Evolutionary conservation across 331 rosid genomes (phyloP).

Genomic region (Rosa hybrid): DNA sequence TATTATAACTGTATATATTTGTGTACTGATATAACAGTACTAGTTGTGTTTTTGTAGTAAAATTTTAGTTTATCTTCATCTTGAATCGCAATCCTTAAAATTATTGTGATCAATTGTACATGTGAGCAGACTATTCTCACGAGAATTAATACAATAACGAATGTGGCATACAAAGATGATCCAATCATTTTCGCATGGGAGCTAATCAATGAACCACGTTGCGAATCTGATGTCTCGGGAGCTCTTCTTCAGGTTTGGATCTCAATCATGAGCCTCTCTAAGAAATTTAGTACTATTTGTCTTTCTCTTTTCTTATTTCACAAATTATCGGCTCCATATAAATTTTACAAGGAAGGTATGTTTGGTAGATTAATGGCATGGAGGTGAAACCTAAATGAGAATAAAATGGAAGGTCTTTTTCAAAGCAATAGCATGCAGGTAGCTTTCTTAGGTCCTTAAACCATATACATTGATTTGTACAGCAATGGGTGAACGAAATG

Average conservation of each 20-base stretch:
- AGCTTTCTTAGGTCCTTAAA: not conserved
- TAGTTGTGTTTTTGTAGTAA: not conserved
- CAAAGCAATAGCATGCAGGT: not conserved
- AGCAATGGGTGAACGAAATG: constrained; percentile 60
- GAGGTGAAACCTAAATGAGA: too few species aligned
- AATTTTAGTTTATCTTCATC: not conserved
- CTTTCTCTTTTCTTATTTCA: too few species aligned
- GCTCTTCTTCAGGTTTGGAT: constrained; percentile 34
- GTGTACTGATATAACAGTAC: not conserved
- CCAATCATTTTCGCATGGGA: constrained; percentile 65
- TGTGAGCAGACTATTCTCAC: constrained; percentile 38
- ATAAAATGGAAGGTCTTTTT: too few species aligned
- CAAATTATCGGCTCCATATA: too few species aligned
- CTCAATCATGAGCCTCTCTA: not conserved
- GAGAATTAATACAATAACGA: constrained; percentile 46
- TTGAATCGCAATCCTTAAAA: not conserved
- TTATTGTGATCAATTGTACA: not conserved
- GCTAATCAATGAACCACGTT: constrained; percentile 54
- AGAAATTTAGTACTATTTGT: too few species aligned
- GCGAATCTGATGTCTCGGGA: constrained; percentile 45
- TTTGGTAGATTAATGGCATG: too few species aligned
- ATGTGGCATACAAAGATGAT: constrained; percentile 46
- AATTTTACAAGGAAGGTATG: too few species aligned
- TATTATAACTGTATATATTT: not conserved
- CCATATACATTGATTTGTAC: not conserved